phyloP scores from a whole-genome alignment of 2,329 filamentous ascomycete species.

The Phaeosphaeria sp. region DNA sequence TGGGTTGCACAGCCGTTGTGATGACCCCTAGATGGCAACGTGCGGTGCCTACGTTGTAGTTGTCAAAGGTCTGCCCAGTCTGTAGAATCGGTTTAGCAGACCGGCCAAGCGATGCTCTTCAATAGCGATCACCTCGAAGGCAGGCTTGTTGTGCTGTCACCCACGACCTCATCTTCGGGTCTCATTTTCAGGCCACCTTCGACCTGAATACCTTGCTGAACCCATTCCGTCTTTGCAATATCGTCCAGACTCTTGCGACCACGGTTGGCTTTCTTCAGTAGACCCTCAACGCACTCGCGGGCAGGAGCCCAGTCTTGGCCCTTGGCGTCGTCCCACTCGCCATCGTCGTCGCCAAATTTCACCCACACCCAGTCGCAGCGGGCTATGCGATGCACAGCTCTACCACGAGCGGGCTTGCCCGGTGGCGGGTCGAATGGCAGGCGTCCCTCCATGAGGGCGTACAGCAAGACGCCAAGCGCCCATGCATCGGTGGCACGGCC shows the following conservation, averaged over 20 bases:
- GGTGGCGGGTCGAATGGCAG: constrained; percentile 92
- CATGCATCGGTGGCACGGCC: constrained; percentile 91
- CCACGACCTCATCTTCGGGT: constrained; percentile 54
- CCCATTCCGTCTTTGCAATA: constrained; percentile 77
- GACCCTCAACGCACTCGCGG: constrained; percentile 79
- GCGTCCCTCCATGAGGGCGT: constrained; percentile 90
- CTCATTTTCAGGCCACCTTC: constrained; percentile 62
- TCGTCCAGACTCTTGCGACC: constrained; percentile 75
- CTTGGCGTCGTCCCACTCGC: constrained; percentile 79
- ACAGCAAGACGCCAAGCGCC: constrained; percentile 92
- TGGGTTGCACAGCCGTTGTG: neutral
- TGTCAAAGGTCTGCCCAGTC: neutral
- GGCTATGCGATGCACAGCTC: constrained; percentile 92
- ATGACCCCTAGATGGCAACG: neutral
- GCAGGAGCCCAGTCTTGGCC: constrained; percentile 74
- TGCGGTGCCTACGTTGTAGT: neutral
- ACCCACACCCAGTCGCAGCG: constrained; percentile 96
- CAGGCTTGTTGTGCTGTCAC: constrained; percentile 14
- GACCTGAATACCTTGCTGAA: constrained; percentile 73
- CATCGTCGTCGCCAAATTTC: constrained; percentile 80
- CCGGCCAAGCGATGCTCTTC: constrained; percentile 16
- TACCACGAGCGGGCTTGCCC: constrained; percentile 73
- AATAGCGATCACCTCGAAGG: constrained; percentile 39
- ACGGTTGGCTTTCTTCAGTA: constrained; percentile 81
- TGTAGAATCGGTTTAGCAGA: neutral